Conservation (phyloP, 2,329 filamentous ascomycete species). For the Mycocentrospora acerina region DNA sequence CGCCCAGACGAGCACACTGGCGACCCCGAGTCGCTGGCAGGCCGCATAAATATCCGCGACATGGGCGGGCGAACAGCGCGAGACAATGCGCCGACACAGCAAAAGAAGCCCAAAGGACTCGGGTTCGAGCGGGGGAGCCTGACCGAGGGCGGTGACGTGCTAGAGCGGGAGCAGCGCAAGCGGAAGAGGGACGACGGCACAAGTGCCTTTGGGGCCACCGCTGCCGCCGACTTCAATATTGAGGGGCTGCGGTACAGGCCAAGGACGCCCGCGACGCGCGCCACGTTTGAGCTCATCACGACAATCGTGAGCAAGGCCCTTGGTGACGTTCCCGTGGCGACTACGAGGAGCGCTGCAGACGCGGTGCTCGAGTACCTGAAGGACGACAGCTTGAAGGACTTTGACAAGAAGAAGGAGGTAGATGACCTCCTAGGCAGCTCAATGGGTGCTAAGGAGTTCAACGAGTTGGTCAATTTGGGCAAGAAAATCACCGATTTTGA, state of each 20-base stretch:
- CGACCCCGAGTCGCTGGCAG: slow-evolving; percentile 95
- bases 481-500: slow-evolving; percentile 99
- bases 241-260: slow-evolving; percentile 92
- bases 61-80: slow-evolving; percentile 87
- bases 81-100: slow-evolving; percentile 77
- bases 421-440: slow-evolving; percentile 87
- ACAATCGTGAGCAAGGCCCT: slow-evolving; percentile 86
- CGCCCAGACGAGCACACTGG: slow-evolving; percentile 93
- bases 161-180: slow-evolving; percentile 83
- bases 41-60: slow-evolving; percentile 87
- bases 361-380: slow-evolving; percentile 89
- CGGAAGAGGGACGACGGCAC: slow-evolving; percentile 71
- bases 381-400: slow-evolving; percentile 92
- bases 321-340: slow-evolving; percentile 88
- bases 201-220: slow-evolving; percentile 67
- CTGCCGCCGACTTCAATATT: slow-evolving; percentile 78
- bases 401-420: slow-evolving; percentile 97
- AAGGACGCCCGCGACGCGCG: slow-evolving; percentile 84
- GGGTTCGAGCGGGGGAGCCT: slow-evolving; percentile 74
- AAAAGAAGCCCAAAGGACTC: slow-evolving; percentile 66
- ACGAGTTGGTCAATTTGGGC: slow-evolving; percentile 90
- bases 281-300: slow-evolving; percentile 91
- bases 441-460: slow-evolving; percentile 88
- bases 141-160: slow-evolving; percentile 78
- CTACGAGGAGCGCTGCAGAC: slow-evolving; percentile 91